These are phyloP conservation scores for Colletotrichum australisinense DNA, from an alignment of 2,329 filamentous ascomycete genomes.

Conservation along the genomic window DNA sequence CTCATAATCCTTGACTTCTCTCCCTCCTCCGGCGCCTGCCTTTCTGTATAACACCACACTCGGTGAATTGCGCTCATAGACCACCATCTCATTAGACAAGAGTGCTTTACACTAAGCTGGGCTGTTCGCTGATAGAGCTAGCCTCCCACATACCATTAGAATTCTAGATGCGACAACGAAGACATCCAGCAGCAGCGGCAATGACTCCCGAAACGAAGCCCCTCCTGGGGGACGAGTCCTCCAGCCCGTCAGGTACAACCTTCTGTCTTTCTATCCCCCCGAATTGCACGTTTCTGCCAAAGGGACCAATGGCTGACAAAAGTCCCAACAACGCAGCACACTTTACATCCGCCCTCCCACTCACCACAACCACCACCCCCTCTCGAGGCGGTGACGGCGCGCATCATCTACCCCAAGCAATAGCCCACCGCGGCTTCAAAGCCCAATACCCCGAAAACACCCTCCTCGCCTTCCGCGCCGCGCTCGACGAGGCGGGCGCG, in stretches of 20 bases:
- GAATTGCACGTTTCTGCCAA: background rate
- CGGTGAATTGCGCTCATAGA: background rate
- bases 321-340: conserved; percentile 39
- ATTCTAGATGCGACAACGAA: background rate
- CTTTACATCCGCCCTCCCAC: conserved; percentile 47
- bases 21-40: background rate
- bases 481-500: conserved; percentile 74
- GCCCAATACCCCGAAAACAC: conserved; percentile 86
- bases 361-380: conserved; percentile 35
- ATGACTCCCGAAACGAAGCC: conserved; percentile 4
- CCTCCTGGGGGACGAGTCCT: background rate
- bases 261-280: too few species aligned
- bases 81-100: background rate
- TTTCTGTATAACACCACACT: background rate
- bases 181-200: background rate
- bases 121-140: background rate
- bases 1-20: background rate
- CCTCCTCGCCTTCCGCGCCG: conserved; percentile 80
- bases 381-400: background rate
- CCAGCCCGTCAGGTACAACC: conserved; percentile 5
- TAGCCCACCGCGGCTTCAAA: conserved; percentile 85
- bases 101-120: background rate
- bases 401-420: conserved; percentile 70
- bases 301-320: background rate
- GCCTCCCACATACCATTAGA: background rate